A percentile compares a stretch with the other conserved stretches of the same genome.
phyloP scores from a whole-genome alignment of 2,329 filamentous ascomycete species.

The Aureobasidium sp. region DNA sequence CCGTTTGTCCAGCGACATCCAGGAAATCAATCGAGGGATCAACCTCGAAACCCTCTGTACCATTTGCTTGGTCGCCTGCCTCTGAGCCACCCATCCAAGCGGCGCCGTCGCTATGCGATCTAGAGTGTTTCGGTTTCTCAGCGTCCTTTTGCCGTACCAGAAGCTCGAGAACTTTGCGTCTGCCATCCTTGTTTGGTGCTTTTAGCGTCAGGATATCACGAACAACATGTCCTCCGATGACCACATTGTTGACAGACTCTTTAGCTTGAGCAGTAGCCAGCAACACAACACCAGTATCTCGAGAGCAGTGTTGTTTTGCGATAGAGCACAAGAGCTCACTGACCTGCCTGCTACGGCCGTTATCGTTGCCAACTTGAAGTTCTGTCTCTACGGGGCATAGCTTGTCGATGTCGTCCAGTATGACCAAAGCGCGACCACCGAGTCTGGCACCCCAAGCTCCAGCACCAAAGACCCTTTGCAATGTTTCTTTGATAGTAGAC shows the following conservation, averaged over 20 bases:
- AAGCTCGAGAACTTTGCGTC: slow-evolving; percentile 73
- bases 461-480: slow-evolving; percentile 75
- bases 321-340: slow-evolving; percentile 81
- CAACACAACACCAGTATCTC: slow-evolving; percentile 72
- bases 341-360: slow-evolving; percentile 82
- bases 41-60: slow-evolving; percentile 57
- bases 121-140: background rate
- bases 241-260: slow-evolving; percentile 80
- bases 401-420: slow-evolving; percentile 88
- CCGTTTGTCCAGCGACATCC: slow-evolving; percentile 85
- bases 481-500: slow-evolving; percentile 80
- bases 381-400: slow-evolving; percentile 91
- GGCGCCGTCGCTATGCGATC: slow-evolving; percentile 13
- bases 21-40: slow-evolving; percentile 78
- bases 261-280: slow-evolving; percentile 89
- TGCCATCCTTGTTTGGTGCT: slow-evolving; percentile 84
- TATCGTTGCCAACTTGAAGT: slow-evolving; percentile 86
- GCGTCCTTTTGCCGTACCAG: slow-evolving; percentile 49
- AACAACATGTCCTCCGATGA: slow-evolving; percentile 86
- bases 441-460: slow-evolving; percentile 87
- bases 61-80: slow-evolving; percentile 38
- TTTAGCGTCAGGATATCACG: slow-evolving; percentile 84
- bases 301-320: slow-evolving; percentile 73
- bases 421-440: slow-evolving; percentile 72
- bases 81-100: slow-evolving; percentile 61